phyloP scores from a whole-genome alignment of 2,329 filamentous ascomycete species.

The Alternaria rosae region DNA sequence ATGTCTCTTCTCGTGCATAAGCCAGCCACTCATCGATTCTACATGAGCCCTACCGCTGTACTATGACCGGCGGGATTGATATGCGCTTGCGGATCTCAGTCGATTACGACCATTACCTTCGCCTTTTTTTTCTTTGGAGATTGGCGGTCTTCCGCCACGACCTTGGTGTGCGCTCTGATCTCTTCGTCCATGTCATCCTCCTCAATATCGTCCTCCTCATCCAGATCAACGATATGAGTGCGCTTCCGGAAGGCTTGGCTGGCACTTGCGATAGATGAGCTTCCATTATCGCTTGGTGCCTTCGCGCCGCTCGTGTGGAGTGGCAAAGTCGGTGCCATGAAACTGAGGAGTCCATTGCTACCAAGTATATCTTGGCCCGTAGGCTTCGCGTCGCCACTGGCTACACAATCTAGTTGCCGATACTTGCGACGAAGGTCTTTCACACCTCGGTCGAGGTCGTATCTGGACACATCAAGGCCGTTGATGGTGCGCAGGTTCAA shows the following conservation, averaged over 20 bases:
- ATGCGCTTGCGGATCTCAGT: too few species aligned
- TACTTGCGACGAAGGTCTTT: slow-evolving; percentile 58
- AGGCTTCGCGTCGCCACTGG: not conserved
- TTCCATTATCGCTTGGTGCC: not conserved
- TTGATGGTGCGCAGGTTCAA: slow-evolving; percentile 64
- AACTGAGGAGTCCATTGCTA: slow-evolving; percentile 13
- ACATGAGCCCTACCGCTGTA: too few species aligned
- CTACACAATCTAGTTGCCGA: slow-evolving; percentile 52
- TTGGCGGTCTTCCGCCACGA: slow-evolving; percentile 5
- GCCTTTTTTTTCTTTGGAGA: slow-evolving; percentile 26
- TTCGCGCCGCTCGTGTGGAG: not conserved
- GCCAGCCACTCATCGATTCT: too few species aligned
- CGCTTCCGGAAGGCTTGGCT: slow-evolving; percentile 16
- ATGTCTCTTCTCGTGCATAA: too few species aligned
- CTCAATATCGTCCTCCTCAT: slow-evolving; percentile 18
- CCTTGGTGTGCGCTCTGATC: slow-evolving; percentile 19
- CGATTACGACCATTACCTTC: slow-evolving; percentile 30
- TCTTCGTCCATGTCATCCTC: slow-evolving; percentile 22
- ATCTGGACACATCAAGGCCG: slow-evolving; percentile 58
- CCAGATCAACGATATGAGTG: slow-evolving; percentile 13
- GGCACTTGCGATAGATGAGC: not conserved
- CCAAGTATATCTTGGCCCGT: not conserved
- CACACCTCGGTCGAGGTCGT: slow-evolving; percentile 55
- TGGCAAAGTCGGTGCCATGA: slow-evolving; percentile 30
- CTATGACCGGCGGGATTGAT: not conserved